Percentiles rank a stretch among this genome's conserved stretches.
Conservation (phyloP, 176 grass and related monocot genomes). For the Zea luxurians region DNA sequence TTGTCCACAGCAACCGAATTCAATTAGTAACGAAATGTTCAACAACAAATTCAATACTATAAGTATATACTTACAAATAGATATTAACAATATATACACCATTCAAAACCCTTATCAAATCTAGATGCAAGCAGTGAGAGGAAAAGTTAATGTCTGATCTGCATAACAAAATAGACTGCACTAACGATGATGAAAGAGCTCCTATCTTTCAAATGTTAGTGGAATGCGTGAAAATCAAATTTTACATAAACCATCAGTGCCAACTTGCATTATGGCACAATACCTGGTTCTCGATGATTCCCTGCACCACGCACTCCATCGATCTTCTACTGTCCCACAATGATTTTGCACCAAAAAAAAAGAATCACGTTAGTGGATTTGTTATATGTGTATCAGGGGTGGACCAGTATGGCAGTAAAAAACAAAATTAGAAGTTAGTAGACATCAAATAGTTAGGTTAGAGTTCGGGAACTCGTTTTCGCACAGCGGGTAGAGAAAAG, state of each 20-base stretch:
- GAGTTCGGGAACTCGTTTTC: too few species aligned
- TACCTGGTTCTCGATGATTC: slow-evolving; percentile 89
- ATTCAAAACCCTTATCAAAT: not conserved
- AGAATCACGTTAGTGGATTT: not conserved
- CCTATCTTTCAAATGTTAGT: not conserved
- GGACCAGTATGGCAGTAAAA: too few species aligned
- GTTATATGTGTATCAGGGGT: not conserved
- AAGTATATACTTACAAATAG: not conserved
- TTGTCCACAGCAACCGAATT: too few species aligned
- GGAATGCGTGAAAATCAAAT: not conserved
- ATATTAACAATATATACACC: not conserved
- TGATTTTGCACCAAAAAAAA: not conserved
- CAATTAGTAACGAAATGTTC: slow-evolving; percentile 18
- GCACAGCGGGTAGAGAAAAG: too few species aligned
- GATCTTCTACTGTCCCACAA: not conserved
- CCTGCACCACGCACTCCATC: slow-evolving; percentile 91
- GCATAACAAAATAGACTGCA: not conserved
- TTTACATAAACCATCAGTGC: slow-evolving; percentile 4
- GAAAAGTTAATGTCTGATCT: not conserved
- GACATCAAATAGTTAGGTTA: too few species aligned
- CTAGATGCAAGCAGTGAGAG: not conserved
- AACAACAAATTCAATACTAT: not conserved
- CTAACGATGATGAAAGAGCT: not conserved
- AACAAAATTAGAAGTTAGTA: too few species aligned
- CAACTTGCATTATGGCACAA: not conserved